Percentiles rank a stretch among this genome's conserved stretches.
Evolutionary conservation across 805 yeast species (phyloP).

Genomic region (Clavispora carvajalis): DNA sequence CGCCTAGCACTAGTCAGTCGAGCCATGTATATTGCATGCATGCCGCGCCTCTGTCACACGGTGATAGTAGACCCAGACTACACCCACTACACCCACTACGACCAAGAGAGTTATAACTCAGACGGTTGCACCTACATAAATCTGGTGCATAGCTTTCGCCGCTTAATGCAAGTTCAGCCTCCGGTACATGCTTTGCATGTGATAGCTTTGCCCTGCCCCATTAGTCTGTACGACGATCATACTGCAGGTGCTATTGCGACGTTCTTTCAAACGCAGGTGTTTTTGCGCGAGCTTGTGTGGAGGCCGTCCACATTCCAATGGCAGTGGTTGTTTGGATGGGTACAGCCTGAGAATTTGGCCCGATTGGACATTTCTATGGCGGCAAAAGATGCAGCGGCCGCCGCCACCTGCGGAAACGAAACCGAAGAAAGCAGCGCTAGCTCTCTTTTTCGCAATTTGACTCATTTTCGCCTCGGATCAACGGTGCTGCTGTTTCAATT

Average conservation of each 20-base stretch:
- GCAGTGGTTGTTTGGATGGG: constrained; percentile 25
- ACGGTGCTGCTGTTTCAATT: background rate
- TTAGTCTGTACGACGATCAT: constrained; percentile 30
- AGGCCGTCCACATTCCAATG: constrained; percentile 24
- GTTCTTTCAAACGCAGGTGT: constrained; percentile 21
- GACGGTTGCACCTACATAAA: constrained; percentile 27
- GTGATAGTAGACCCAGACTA: constrained; percentile 35
- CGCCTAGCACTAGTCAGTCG: constrained; percentile 5
- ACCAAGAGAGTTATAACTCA: constrained; percentile 13
- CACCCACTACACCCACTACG: constrained; percentile 32
- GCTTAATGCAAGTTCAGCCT: constrained; percentile 4
- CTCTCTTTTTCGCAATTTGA: background rate
- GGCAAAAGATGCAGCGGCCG: background rate
- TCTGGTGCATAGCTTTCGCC: constrained; percentile 29
- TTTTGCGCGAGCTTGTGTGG: constrained; percentile 30
- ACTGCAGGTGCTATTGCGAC: constrained; percentile 20
- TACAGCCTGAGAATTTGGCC: constrained; percentile 20
- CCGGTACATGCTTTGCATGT: constrained; percentile 25
- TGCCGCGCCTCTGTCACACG: constrained; percentile 34
- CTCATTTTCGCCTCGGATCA: background rate
- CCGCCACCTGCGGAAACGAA: background rate
- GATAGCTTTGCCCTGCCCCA: constrained; percentile 38
- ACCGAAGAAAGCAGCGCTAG: background rate
- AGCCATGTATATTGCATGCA: constrained; percentile 1
- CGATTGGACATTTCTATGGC: constrained; percentile 14